Evolutionary conservation across 495 filamentous ascomycete species (phyloP).

Genomic region (Physcia stellaris): DNA sequence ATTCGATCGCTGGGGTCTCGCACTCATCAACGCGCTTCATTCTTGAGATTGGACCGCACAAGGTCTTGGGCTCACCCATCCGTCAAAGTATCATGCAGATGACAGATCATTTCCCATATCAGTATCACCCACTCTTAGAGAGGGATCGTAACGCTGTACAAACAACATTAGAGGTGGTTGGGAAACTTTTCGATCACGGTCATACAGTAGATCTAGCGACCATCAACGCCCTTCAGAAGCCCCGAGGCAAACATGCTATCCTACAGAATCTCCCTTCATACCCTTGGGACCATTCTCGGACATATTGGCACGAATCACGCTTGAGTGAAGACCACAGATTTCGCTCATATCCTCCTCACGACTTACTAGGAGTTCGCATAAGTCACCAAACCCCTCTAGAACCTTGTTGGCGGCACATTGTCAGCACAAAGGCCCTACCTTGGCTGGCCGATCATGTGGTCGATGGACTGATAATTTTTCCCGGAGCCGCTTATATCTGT

Average conservation of each 20-base stretch:
- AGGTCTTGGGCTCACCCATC: conserved; percentile 44
- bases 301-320: conserved; percentile 33
- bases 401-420: conserved; percentile 25
- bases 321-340: conserved; percentile 27
- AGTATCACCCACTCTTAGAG: conserved; percentile 4
- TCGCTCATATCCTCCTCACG: conserved; percentile 27
- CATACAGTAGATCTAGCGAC: conserved; percentile 5
- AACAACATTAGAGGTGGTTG: conserved; percentile 3
- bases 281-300: conserved; percentile 22
- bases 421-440: conserved; percentile 24
- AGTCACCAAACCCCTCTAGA: conserved; percentile 21
- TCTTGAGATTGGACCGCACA: conserved; percentile 54
- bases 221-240: not conserved
- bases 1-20: conserved; percentile 5
- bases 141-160: conserved; percentile 4
- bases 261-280: conserved; percentile 25
- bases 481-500: conserved; percentile 38
- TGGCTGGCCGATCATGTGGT: conserved; percentile 37
- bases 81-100: conserved; percentile 29
- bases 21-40: too few relatives aligned
- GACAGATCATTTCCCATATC: conserved; percentile 6
- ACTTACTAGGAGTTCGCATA: conserved; percentile 27
- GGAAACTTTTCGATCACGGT: conserved; percentile 11
- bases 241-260: not conserved
- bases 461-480: conserved; percentile 26